Evolutionary conservation across 352 stramenopile genomes (phyloP).

Genomic region (Phytophthora citricola): DNA sequence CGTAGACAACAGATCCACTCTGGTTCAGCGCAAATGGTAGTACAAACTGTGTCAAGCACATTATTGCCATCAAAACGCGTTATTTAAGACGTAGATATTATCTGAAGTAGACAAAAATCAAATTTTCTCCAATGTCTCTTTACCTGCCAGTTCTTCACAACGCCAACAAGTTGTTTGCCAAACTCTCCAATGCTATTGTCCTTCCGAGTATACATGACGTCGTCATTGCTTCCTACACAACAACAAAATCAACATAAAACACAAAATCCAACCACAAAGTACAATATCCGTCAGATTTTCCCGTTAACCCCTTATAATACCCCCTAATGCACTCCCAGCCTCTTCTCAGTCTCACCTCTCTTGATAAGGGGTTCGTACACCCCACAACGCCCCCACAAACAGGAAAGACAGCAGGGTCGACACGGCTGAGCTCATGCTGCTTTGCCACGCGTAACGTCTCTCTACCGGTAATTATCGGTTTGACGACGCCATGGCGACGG

Average conservation of each 20-base stretch:
- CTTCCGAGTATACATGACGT: constrained; percentile 62
- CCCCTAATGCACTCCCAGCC: background rate
- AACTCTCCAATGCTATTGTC: constrained; percentile 69
- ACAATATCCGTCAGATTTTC: background rate
- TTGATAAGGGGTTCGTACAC: constrained; percentile 90
- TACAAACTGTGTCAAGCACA: constrained; percentile 60
- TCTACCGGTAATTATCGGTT: constrained; percentile 27
- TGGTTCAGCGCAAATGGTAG: constrained; percentile 87
- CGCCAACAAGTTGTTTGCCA: constrained; percentile 48
- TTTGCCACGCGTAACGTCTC: constrained; percentile 25
- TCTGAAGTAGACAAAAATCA: background rate
- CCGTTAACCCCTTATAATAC: background rate
- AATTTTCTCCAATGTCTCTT: background rate
- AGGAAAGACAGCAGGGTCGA: constrained; percentile 79
- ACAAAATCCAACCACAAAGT: background rate
- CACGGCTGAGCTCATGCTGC: constrained; percentile 31
- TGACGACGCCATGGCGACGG: background rate
- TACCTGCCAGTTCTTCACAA: constrained; percentile 82
- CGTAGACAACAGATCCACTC: constrained; percentile 83
- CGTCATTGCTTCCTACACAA: constrained; percentile 51
- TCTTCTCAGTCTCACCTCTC: constrained; percentile 40
- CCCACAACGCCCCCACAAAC: constrained; percentile 85
- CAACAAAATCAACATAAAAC: background rate
- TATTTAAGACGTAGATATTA: background rate
- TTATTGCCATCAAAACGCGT: background rate